Evolutionary conservation across 305 asterid genomes (phyloP).

Genomic region (Fraxinus albicans): DNA sequence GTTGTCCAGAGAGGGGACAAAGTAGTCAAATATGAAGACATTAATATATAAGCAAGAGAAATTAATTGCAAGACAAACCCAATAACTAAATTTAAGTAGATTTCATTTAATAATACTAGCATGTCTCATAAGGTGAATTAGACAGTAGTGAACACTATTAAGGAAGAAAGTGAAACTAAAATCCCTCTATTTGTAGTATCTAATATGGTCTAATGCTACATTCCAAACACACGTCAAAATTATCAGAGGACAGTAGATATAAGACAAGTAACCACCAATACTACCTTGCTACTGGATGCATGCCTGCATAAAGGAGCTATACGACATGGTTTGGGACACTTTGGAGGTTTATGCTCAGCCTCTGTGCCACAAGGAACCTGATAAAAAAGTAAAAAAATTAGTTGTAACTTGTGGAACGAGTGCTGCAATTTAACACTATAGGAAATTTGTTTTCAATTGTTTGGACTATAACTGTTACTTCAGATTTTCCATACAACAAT

Average conservation of each 20-base stretch:
- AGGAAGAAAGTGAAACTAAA: neutral
- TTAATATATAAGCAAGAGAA: neutral
- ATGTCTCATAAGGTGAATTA: neutral
- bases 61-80: neutral
- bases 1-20: neutral
- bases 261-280: constrained; percentile 13
- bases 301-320: constrained; percentile 75
- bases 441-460: neutral
- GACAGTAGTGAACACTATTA: neutral
- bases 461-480: neutral
- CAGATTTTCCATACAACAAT: neutral
- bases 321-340: constrained; percentile 69
- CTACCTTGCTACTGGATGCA: constrained; percentile 65
- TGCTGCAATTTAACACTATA: neutral
- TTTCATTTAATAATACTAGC: neutral
- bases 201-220: neutral
- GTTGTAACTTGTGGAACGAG: neutral
- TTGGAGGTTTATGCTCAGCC: constrained; percentile 80
- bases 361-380: constrained; percentile 99
- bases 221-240: neutral
- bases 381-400: constrained; percentile 25
- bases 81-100: neutral
- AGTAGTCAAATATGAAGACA: neutral
- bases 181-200: neutral
- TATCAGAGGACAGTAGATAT: neutral